Base-by-base conservation (phyloP, 495 filamentous ascomycete species). In the Penicillium goetzii region DNA sequence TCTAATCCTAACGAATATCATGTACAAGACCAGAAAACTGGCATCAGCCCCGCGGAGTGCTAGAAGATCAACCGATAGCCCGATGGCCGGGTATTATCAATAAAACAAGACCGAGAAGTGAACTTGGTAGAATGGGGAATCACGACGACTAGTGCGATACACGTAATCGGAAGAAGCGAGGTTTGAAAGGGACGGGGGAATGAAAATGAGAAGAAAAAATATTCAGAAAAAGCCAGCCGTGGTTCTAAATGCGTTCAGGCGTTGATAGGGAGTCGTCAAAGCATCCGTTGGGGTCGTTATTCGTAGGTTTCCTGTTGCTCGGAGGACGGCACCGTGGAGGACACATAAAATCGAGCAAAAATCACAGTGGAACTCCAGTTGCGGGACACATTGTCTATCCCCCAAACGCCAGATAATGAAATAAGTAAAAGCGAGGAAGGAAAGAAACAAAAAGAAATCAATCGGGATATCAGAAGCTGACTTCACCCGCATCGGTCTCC, bases 401-500 rank as follows among this genome's bases (percentile, higher is more conserved):
- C 51, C 56, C 60, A 55, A 64, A 66, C 62, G 62, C 64, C 58
- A 47, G 40, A 57, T 54, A 57, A 59, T 65, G 41, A 45, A 61
- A 56, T n/a, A 60, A 56, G 62, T 41, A 51, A 51, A 28, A 43
- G 26, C 34, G 28, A 57, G 17, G 21, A 47, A 40, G 32, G 38
- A 57, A 47, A 15, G 5, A 32, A 30, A 25, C 19, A 53, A 10
- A 38, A 49, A 11, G 36, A 12, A 23, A 25, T 30, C 36, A 51
- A 9, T 40, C 17, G 38, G 21, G 56, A n/a, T 6, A 26, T 71
- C 70, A 82, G 66, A 78, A 77, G 60, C 80, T 82, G 61, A 82
- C 80, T 70, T 80, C 78, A 19, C 80, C 80, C 4, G 71, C 68
- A 45, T 82, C 80, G 40, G 68, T 76, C 53, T 82, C 80, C 62